Base-by-base conservation (phyloP, 1,284 basidiomycete genomes). In the Anthracocystis panici-leucophaei region DNA sequence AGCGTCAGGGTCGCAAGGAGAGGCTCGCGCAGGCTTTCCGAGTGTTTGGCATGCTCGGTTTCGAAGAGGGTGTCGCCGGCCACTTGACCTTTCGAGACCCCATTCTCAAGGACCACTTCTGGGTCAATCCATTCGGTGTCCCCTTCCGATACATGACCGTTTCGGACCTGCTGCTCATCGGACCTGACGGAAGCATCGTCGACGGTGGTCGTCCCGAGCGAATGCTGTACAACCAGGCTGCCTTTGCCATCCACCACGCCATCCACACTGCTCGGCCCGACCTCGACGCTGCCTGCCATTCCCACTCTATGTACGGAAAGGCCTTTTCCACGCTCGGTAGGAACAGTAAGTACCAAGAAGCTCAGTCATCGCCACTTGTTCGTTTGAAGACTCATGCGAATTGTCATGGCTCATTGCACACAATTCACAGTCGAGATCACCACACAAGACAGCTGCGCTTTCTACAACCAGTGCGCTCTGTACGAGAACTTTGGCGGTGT, bases 71-170 rank as follows among this genome's bases (percentile, higher is more conserved):
- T 61, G 77, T 81, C 18, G 78, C 78, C 21, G 79, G 78, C 54
- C 90, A 91, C 81, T 89, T 91, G 69, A 91, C 90, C 21, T 88
- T 90, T 51, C 87, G 90, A 80, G 89, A 90, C 75, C 87, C 88
- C 7, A 87, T 89, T 70, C 86, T 87, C 50, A 83, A 86, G 21
- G 86, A 89, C 77, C 88, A 87, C 69, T 89, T 90, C 86, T 90
- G 89, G 89, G 66, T 77, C 20, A 80, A 78, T 61, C 77, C 77
- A 5, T 80, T 80, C 46, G 79, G 79, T 25, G 45, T 80, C 4
- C 68, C 74, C 18, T 80, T 80, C 69, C 65, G 69, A 5, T 63
- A 41, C 68, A 78, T 79, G 71, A 77, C 69, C n/a, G 70, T 68
- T 5, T 71, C 65, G 23, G 79, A 80, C 46, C 67, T 80, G 12